phyloP scores from a whole-genome alignment of 768 basidiomycete species.

The Tricholoma sp. region DNA sequence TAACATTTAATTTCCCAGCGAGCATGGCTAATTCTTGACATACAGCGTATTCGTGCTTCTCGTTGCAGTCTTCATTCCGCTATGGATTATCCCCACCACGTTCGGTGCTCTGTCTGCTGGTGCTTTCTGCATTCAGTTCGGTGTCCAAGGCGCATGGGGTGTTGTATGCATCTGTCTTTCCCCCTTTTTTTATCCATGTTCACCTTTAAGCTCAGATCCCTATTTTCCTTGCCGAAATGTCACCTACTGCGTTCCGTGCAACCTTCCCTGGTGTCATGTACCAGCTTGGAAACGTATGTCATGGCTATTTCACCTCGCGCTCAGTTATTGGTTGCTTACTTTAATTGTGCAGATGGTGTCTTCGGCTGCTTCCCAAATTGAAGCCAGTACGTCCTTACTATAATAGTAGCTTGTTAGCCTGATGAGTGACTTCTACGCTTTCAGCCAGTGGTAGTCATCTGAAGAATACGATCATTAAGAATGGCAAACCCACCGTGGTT shows the following conservation, averaged over 20 bases:
- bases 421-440: background rate
- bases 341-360: slow-evolving; percentile 45
- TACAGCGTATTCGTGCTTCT: slow-evolving; percentile 38
- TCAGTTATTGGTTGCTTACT: slow-evolving; percentile 45
- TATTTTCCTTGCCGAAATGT: slow-evolving; percentile 77
- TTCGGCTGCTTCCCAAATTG: slow-evolving; percentile 74
- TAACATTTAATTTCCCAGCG: background rate
- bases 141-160: slow-evolving; percentile 88
- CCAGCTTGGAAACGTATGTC: slow-evolving; percentile 61
- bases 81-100: slow-evolving; percentile 74
- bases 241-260: slow-evolving; percentile 83
- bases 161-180: slow-evolving; percentile 46
- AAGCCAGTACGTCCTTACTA: slow-evolving; percentile 46
- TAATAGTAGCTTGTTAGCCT: background rate
- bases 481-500: slow-evolving; percentile 38
- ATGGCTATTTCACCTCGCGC: background rate
- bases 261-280: slow-evolving; percentile 83
- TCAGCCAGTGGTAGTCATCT: slow-evolving; percentile 62
- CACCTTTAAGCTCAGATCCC: slow-evolving; percentile 45
- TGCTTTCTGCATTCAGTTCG: slow-evolving; percentile 81
- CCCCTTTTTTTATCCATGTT: background rate
- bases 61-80: slow-evolving; percentile 57
- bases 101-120: slow-evolving; percentile 72
- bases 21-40: background rate
- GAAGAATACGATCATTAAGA: slow-evolving; percentile 39